phyloP scores from a whole-genome alignment of 257 asterid genomes.

The Gardenia jasminoides region DNA sequence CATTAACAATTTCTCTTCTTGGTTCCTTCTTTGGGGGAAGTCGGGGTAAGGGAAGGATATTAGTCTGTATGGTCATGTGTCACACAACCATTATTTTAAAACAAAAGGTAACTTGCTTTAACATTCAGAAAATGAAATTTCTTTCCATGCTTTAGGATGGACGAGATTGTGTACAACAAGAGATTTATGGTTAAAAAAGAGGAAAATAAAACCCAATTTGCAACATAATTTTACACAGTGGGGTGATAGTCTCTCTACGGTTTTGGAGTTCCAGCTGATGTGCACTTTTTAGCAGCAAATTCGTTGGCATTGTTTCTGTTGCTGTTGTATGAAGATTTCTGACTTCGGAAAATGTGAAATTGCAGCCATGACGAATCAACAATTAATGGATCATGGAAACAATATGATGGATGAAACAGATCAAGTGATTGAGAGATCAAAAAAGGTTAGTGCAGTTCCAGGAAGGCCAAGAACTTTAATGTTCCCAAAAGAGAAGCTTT shows the following conservation, averaged over 20 bases:
- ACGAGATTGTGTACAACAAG: neutral
- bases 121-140: too few relatives aligned
- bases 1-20: neutral
- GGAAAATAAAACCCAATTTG: neutral
- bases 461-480: neutral
- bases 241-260: slow-evolving; percentile 6
- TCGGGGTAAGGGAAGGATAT: neutral
- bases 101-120: neutral
- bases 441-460: slow-evolving; percentile 51
- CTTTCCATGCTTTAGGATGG: too few relatives aligned
- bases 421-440: slow-evolving; percentile 83
- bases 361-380: slow-evolving; percentile 94
- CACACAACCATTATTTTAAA: neutral
- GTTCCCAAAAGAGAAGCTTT: neutral
- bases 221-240: neutral
- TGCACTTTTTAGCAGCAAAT: neutral
- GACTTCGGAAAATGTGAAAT: slow-evolving; percentile 17
- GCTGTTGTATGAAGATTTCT: slow-evolving; percentile 27
- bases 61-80: neutral
- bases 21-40: neutral
- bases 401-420: slow-evolving; percentile 95
- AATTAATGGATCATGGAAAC: slow-evolving; percentile 79
- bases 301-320: neutral
- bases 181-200: too few relatives aligned
- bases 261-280: neutral